Conservation (phyloP, 2,329 filamentous ascomycete genomes). For the Aspergillus hiratsukae region DNA sequence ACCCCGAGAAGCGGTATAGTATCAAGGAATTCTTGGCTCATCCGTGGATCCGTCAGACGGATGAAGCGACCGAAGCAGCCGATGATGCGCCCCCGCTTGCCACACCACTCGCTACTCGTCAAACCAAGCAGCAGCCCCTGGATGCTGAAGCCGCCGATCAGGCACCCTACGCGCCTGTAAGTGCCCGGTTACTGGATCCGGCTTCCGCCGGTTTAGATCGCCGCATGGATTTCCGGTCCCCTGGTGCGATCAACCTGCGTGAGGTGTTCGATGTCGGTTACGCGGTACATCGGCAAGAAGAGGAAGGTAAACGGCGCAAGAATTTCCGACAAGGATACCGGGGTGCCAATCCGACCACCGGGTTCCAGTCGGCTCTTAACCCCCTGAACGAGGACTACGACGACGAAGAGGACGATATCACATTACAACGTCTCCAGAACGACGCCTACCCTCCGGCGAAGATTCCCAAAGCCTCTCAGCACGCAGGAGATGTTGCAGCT, state of each 20-base stretch:
- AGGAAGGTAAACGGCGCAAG: constrained; percentile 88
- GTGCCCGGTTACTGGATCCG: constrained; percentile 54
- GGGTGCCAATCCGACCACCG: constrained; percentile 49
- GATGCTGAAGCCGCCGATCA: constrained; percentile 44
- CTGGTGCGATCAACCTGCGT: constrained; percentile 87
- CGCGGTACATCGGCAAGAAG: constrained; percentile 92
- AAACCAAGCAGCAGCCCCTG: constrained; percentile 54
- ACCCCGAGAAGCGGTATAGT: constrained; percentile 90
- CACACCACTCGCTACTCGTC: constrained; percentile 56
- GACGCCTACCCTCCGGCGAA: constrained; percentile 51
- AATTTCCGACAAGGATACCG: constrained; percentile 70
- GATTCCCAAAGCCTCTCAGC: constrained; percentile 60
- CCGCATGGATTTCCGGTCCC: constrained; percentile 88
- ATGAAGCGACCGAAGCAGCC: constrained; percentile 63
- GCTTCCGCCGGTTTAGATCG: constrained; percentile 54
- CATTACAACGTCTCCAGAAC: constrained; percentile 10
- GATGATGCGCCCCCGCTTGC: constrained; percentile 68
- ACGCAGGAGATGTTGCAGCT: constrained; percentile 58
- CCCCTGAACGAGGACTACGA: constrained; percentile 61
- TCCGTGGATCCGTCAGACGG: constrained; percentile 78
- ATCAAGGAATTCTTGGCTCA: constrained; percentile 92
- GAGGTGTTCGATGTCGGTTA: constrained; percentile 99
- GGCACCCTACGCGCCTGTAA: constrained; percentile 43
- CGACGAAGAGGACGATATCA: constrained; percentile 50
- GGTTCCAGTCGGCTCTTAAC: constrained; percentile 60